A percentile compares a stretch with the other conserved stretches of the same genome.
Evolutionary conservation across 1,139 yeast species (phyloP).

Genomic region (Arxiozyma heterogenica): DNA sequence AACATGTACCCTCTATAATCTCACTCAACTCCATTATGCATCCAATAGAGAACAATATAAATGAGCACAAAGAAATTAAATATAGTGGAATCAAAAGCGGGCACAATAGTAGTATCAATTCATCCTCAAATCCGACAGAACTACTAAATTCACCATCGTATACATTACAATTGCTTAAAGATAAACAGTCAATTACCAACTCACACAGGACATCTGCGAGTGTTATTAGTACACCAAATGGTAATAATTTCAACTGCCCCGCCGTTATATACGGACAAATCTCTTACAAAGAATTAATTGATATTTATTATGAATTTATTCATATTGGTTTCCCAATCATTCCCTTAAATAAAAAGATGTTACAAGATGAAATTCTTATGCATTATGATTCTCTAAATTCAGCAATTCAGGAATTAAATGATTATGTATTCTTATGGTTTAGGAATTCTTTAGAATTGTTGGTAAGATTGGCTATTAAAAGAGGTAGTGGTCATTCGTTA

Average conservation of each 20-base stretch:
- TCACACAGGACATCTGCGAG: background rate
- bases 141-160: background rate
- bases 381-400: constrained; percentile 30
- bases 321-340: constrained; percentile 52
- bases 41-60: background rate
- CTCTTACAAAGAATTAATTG: constrained; percentile 28
- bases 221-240: background rate
- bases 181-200: background rate
- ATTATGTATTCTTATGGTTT: constrained; percentile 42
- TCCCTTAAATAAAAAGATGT: constrained; percentile 39
- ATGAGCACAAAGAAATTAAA: background rate
- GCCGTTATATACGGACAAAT: constrained; percentile 23
- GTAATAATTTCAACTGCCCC: background rate
- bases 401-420: constrained; percentile 35
- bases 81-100: background rate
- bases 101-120: background rate
- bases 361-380: constrained; percentile 30
- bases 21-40: constrained; percentile 7
- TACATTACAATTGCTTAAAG: background rate
- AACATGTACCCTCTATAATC: constrained; percentile 8
- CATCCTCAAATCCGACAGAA: background rate
- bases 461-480: constrained; percentile 34
- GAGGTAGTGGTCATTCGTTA: constrained; percentile 9
- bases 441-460: constrained; percentile 43
- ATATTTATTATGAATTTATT: constrained; percentile 43